Evolutionary conservation across 306 rosid species (phyloP).

Genomic region (Neltuma alba): DNA sequence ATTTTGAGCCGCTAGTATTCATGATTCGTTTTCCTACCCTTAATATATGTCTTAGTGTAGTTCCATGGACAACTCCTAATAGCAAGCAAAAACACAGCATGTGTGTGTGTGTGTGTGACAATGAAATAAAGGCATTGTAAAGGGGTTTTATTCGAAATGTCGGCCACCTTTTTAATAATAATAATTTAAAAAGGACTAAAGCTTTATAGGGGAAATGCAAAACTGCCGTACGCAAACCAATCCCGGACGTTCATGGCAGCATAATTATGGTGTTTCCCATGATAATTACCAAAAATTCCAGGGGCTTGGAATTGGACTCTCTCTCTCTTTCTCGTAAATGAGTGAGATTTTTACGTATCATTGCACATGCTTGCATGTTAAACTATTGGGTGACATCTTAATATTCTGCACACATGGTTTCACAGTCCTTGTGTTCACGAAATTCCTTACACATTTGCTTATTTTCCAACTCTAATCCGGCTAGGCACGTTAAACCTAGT

Average conservation of each 20-base stretch:
- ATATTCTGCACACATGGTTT: conserved; percentile 32
- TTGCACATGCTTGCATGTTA: conserved; percentile 33
- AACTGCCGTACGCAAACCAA: conserved; percentile 43
- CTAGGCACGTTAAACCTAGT: not conserved
- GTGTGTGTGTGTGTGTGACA: not conserved
- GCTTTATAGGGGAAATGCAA: conserved; percentile 25
- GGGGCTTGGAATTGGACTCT: not conserved
- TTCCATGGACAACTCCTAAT: not conserved
- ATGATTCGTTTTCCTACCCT: conserved; percentile 9
- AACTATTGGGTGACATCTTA: conserved; percentile 35
- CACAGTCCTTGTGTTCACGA: not conserved
- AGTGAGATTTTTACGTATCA: conserved; percentile 32
- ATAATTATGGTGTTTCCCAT: conserved; percentile 18
- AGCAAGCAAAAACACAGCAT: conserved; percentile 20
- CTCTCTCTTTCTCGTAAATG: conserved; percentile 16
- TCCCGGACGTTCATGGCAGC: not conserved
- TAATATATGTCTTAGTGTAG: not conserved
- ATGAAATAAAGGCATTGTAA: conserved; percentile 5
- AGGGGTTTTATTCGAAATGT: conserved; percentile 61
- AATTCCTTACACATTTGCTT: not conserved
- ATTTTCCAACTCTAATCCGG: not conserved
- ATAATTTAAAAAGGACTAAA: no score
- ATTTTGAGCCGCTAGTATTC: conserved; percentile 29
- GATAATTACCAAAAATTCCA: conserved; percentile 11
- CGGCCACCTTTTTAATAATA: conserved; percentile 47